Evolutionary conservation across 2,329 filamentous ascomycete species (phyloP), one percentile per base, ranked within the genome.

Genomic region (Ceratocystis cacaofunesta): DNA sequence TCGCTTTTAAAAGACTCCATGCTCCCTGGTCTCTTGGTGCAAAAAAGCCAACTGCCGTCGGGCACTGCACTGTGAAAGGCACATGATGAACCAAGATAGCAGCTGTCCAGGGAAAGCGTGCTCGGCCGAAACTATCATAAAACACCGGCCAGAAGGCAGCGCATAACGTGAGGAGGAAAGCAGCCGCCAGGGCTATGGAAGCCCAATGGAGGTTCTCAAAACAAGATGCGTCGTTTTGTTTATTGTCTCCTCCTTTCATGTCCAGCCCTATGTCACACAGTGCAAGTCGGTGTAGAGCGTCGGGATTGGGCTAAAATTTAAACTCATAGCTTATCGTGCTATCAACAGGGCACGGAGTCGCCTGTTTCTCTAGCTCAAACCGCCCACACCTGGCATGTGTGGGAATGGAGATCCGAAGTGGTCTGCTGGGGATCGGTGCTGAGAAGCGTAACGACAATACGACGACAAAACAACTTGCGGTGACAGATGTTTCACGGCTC

Each of bases 321-420:
- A 58, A n/a, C 55, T 58, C 32, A 30, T n/a, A 58, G 28, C 55
- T 32, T 58, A 58, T 58, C 28, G 10, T 58, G 28, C 28, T 58
- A 36, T 36, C 17, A 58, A 58, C 55, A 58, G 55, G 28, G 55
- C 55, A 58, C 55, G 55, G 55, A 12, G 55, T 58, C 55, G 55
- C 55, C 55, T 58, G 48, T 58, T 58, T 30, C 55, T 58, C 55
- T 58, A 58, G 55, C 55, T n/a, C 55, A 58, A 36, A 41, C 36
- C 36, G 28, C 55, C 55, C 30, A 30, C 15, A 19, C 30, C 32
- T 58, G 15, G 55, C 55, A 58, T 25, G 28, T 5, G 30, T 17
- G 28, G 28, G 55, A 30, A 58, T 58, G 28, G 17, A 58, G 55
- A 58, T 58, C 55, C 17, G 55, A n/a, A 36, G 28, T 36, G 30